These are phyloP conservation scores for Penicillium canescens DNA, from an alignment of 495 filamentous ascomycete genomes.

Conservation along the genomic window DNA sequence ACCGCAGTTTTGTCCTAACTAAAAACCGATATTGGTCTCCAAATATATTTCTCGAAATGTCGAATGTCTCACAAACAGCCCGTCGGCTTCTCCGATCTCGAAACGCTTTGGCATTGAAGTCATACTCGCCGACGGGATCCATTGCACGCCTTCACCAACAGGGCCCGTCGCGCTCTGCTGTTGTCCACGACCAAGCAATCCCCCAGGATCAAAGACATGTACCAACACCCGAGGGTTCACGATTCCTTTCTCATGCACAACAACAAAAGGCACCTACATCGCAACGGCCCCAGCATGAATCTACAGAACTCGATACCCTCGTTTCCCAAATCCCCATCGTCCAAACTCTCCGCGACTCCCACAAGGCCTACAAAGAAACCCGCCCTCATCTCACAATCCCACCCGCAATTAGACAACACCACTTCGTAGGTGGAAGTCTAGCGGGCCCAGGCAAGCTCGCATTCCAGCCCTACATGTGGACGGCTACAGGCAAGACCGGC, in stretches of 20 bases:
- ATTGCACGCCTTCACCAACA: conserved; percentile 25
- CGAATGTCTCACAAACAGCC: conserved; percentile 7
- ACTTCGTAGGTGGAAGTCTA: conserved; percentile 51
- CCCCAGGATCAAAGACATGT: conserved; percentile 19
- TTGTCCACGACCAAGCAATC: conserved; percentile 30
- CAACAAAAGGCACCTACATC: conserved; percentile 11
- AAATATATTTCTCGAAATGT: conserved; percentile 10
- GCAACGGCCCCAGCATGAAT: not conserved
- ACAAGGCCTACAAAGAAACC: conserved; percentile 63
- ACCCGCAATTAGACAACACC: conserved; percentile 26
- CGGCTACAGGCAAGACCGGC: conserved; percentile 30
- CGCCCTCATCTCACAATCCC: conserved; percentile 57
- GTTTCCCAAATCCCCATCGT: conserved; percentile 74
- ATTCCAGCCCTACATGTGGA: conserved; percentile 77
- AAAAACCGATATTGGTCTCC: not conserved
- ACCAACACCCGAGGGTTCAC: not conserved
- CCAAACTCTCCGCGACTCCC: conserved; percentile 60
- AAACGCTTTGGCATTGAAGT: not conserved
- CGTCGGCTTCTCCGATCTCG: conserved; percentile 15
- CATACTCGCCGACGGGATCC: not conserved
- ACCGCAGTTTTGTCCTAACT: not conserved
- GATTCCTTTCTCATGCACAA: conserved; percentile 16
- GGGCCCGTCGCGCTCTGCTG: conserved; percentile 25
- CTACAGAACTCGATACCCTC: conserved; percentile 52
- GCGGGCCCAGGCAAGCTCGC: conserved; percentile 69